Base-by-base conservation (phyloP, 345 rosid genomes). In the Angophora floribunda region DNA sequence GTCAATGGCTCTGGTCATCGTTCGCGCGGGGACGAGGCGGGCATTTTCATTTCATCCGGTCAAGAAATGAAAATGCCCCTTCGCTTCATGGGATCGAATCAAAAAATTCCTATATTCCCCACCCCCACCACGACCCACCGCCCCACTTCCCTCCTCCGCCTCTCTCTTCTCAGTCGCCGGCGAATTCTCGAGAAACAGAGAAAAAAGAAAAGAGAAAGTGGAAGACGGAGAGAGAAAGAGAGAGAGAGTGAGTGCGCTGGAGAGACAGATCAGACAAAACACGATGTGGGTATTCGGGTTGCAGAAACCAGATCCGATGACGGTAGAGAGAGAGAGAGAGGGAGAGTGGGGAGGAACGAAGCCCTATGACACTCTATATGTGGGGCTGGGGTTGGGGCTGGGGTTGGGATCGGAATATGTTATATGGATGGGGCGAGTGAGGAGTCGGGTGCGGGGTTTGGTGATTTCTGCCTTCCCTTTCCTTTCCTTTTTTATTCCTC, bases 1-100 rank as follows among this genome's bases (percentile, higher is more conserved):
- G 57, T 55, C 87, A 80, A 87, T 89, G 70, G 88, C 85, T 70
- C 63, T 90, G 91, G 88, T 89, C 93, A 91, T 91, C 78, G 92
- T 86, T 87, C 63, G 85, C 15, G 79, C 28, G 3, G 87, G 24
- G 30, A 55, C 89, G 91, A 87, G 91, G 91, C 51, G 90, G 93
- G 92, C 95, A 94, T 93, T 94, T 93, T 94, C 93, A 94, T 94
- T 87, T 84, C 82, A 75, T 75, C 49, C 12, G 82, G 91, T 14
- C 26, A 85, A 21, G 87, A 57, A 86, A 86, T 59, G 87, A 86
- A 92, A 93, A 87, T 87, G 92, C 95, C 95, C 78, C 78, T 53
- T 85, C 47, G 52, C 87, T 52, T 52, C 87, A 85, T 85, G 87
- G 87, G 63, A 85, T 52, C 87, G n/a, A 85, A 85, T 44, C 63